Percentiles rank a stretch among this genome's conserved stretches.
These are phyloP conservation scores for Saturnispora sanitii DNA, from an alignment of 805 yeast genomes.

Conservation along the genomic window DNA sequence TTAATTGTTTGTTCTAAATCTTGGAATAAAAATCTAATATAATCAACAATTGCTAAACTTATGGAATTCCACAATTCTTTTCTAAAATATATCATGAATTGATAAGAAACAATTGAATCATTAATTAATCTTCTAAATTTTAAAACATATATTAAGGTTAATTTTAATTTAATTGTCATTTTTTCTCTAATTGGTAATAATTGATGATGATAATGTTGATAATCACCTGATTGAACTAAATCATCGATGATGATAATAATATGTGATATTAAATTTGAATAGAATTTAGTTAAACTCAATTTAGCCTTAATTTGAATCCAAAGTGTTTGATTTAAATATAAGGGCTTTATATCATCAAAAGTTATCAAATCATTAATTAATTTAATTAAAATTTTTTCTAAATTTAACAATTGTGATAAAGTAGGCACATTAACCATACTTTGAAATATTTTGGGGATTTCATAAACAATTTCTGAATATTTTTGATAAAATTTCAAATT, in stretches of 20 bases:
- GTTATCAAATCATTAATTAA: background rate
- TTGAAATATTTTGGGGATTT: conserved; percentile 1
- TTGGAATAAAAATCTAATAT: conserved; percentile 1
- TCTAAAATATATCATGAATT: conserved; percentile 2
- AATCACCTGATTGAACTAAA: background rate
- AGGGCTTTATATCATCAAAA: background rate
- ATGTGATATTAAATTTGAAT: background rate
- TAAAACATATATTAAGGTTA: conserved; percentile 1
- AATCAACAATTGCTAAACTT: background rate
- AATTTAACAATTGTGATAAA: background rate
- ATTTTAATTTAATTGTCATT: background rate
- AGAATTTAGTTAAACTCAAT: conserved; percentile 4
- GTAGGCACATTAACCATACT: background rate
- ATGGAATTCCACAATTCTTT: conserved; percentile 5
- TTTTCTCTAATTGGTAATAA: background rate
- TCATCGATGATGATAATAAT: conserved; percentile 2
- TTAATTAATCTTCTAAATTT: conserved; percentile 1
- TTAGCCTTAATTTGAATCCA: conserved; percentile 7
- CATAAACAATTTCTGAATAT: background rate
- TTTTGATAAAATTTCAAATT: background rate
- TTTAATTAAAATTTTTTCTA: background rate
- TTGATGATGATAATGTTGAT: background rate
- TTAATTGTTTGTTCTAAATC: background rate
- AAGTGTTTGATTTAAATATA: conserved; percentile 4
- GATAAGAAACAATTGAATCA: background rate